Percentiles rank a stretch among this genome's conserved stretches.
Conservation (phyloP, 306 rosid species). For the Mucuna pruriens region DNA sequence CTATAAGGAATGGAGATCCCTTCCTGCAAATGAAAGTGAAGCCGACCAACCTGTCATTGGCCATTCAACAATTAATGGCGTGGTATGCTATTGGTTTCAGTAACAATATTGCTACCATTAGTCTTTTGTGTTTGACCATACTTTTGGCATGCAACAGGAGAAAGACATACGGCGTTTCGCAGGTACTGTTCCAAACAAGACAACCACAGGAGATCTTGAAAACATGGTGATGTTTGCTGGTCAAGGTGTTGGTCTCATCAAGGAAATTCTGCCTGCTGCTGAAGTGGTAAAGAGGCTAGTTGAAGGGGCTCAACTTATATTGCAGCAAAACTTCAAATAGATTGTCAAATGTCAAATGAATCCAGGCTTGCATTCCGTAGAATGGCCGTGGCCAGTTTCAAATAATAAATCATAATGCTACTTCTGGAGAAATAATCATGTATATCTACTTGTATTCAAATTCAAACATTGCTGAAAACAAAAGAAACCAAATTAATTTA, state of each 20-base stretch:
- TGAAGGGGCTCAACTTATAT: constrained; percentile 73
- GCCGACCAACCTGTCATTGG: constrained; percentile 70
- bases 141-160: constrained; percentile 46
- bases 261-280: constrained; percentile 70
- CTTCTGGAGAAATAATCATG: neutral
- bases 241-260: constrained; percentile 72
- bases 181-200: constrained; percentile 69
- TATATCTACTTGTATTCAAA: too few species aligned
- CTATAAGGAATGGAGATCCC: constrained; percentile 69
- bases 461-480: neutral
- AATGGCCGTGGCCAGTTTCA: neutral
- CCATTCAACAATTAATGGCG: constrained; percentile 64
- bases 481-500: neutral
- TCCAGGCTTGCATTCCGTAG: neutral
- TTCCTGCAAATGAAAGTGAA: constrained; percentile 71
- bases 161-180: constrained; percentile 64
- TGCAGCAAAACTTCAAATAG: constrained; percentile 43
- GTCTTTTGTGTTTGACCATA: constrained; percentile 9
- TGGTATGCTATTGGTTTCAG: constrained; percentile 62
- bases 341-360: constrained; percentile 11
- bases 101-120: too few species aligned
- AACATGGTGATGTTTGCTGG: constrained; percentile 95
- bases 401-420: neutral
- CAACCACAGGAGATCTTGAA: constrained; percentile 73
- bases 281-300: constrained; percentile 73